A percentile compares a stretch with the other conserved stretches of the same genome.
Conservation (phyloP, 1,139 yeast species). For the Magnusiomyces tetraspermus region DNA sequence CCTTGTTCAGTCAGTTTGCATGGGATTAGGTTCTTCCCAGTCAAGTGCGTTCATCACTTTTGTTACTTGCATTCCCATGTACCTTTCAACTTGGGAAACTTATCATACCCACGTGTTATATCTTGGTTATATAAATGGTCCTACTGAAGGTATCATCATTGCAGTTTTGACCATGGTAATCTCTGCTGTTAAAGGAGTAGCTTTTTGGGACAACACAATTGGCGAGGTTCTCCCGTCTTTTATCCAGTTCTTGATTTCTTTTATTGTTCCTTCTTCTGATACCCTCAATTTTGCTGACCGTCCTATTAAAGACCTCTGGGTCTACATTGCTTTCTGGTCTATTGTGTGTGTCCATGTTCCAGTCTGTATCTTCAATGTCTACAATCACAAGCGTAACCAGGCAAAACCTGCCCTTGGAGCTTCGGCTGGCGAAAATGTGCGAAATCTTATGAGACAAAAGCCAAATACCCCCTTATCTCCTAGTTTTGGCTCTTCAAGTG, state of each 20-base stretch:
- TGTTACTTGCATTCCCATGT: conserved; percentile 60
- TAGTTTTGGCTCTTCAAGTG: neutral
- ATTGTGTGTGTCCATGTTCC: conserved; percentile 42
- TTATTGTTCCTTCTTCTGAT: conserved; percentile 13
- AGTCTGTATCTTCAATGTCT: conserved; percentile 47
- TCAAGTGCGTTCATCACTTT: conserved; percentile 46
- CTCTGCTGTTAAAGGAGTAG: conserved; percentile 55
- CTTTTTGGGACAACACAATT: conserved; percentile 41
- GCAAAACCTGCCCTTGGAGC: neutral
- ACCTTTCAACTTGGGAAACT: conserved; percentile 73
- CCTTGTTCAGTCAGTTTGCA: conserved; percentile 33
- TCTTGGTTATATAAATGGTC: conserved; percentile 63
- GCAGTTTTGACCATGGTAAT: conserved; percentile 44
- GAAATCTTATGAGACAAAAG: neutral
- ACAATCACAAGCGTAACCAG: conserved; percentile 17
- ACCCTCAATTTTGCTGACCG: conserved; percentile 27
- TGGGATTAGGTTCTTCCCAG: conserved; percentile 35
- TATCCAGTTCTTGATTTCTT: conserved; percentile 1
- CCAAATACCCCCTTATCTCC: neutral
- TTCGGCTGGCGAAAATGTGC: neutral
- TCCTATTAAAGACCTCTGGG: conserved; percentile 30
- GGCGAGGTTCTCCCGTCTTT: conserved; percentile 18
- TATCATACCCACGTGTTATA: conserved; percentile 64
- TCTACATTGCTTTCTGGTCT: conserved; percentile 39
- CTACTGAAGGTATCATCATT: conserved; percentile 69